Conservation (phyloP, 2,329 filamentous ascomycete species). For the Magnaporthiopsis rhizophila region DNA sequence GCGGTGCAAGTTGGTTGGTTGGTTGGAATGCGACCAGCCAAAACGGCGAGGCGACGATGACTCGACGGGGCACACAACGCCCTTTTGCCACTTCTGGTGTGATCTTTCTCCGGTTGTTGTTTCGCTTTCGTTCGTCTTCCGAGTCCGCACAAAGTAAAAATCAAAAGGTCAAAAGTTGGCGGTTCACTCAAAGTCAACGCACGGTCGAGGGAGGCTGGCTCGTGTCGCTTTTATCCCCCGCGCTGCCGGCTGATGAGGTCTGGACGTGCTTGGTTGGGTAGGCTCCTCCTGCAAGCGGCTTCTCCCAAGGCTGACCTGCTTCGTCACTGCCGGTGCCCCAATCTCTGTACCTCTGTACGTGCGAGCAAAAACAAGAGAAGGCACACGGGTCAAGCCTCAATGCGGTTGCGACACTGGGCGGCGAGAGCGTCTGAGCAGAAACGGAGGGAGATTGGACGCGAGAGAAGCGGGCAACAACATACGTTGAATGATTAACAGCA, state of each 20-base stretch:
- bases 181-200: neutral
- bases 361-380: neutral
- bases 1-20: neutral
- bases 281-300: neutral
- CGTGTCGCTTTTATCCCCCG: neutral
- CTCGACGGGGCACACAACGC: neutral
- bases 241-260: neutral
- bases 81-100: neutral
- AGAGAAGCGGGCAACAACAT: neutral
- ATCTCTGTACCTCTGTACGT: neutral
- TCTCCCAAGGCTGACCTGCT: neutral
- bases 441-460: neutral
- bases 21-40: neutral
- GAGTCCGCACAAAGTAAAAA: no score
- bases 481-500: neutral
- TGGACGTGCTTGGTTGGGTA: neutral
- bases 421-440: neutral
- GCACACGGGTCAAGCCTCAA: neutral
- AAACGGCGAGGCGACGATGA: neutral
- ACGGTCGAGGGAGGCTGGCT: neutral
- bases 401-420: neutral
- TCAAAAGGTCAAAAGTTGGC: neutral
- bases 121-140: neutral
- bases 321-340: neutral
- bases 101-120: neutral